phyloP scores from a whole-genome alignment of 768 basidiomycete species.

The Hericium erinaceus region DNA sequence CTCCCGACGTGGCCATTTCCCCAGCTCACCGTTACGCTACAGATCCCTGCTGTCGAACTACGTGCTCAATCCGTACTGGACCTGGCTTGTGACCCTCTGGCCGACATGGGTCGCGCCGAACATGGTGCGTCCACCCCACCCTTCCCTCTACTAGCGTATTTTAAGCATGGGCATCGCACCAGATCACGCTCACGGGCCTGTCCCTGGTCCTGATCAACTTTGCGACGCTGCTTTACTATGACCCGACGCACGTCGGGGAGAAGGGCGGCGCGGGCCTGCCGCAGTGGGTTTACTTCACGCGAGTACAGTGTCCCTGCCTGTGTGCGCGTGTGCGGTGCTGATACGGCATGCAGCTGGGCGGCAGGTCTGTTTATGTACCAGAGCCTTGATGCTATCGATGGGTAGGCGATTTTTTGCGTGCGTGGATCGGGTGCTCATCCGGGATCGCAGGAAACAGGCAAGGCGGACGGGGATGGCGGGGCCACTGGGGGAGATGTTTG shows the following conservation, averaged over 20 bases:
- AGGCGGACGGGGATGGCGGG: conserved; percentile 95
- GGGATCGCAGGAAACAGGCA: conserved; percentile 76
- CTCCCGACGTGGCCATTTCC: neutral
- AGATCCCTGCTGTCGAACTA: conserved; percentile 74
- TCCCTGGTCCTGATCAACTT: conserved; percentile 79
- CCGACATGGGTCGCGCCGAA: conserved; percentile 83
- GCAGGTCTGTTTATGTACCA: conserved; percentile 88
- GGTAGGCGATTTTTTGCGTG: conserved; percentile 31
- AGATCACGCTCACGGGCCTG: conserved; percentile 90
- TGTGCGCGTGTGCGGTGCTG: neutral
- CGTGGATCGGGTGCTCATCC: neutral
- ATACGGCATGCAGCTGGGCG: conserved; percentile 55
- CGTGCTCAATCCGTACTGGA: conserved; percentile 83
- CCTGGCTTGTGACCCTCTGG: conserved; percentile 83
- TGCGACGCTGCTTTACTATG: conserved; percentile 71
- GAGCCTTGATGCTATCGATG: conserved; percentile 81
- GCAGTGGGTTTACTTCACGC: conserved; percentile 89
- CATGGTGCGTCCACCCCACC: conserved; percentile 43
- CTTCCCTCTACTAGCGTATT: neutral
- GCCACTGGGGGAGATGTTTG: conserved; percentile 95
- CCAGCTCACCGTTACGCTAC: neutral
- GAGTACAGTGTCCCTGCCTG: conserved; percentile 18
- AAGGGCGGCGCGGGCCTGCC: conserved; percentile 63
- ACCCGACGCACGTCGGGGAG: conserved; percentile 66
- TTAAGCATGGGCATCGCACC: neutral